phyloP scores from a whole-genome alignment of 306 rosid species.

The Amphicarpaea edgeworthii region DNA sequence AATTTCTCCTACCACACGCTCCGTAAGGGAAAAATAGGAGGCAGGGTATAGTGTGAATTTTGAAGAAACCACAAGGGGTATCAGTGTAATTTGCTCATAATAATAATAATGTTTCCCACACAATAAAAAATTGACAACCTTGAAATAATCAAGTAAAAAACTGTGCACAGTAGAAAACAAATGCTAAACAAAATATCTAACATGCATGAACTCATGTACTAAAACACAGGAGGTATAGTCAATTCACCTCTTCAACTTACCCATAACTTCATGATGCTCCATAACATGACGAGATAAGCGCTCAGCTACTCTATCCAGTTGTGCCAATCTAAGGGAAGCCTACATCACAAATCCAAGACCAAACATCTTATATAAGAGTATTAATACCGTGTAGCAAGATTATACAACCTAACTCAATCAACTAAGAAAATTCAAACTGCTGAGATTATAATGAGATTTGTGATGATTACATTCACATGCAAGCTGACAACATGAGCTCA shows the following conservation, averaged over 20 bases:
- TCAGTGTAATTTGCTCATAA: not conserved
- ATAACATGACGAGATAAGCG: conserved; percentile 85
- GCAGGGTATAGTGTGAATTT: not conserved
- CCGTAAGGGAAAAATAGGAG: not conserved
- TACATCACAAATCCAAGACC: conserved; percentile 47
- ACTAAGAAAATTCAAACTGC: conserved; percentile 31
- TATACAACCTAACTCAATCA: conserved; percentile 34
- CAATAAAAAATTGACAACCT: conserved; percentile 18
- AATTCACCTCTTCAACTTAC: conserved; percentile 62
- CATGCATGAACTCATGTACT: conserved; percentile 30
- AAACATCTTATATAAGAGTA: conserved; percentile 40
- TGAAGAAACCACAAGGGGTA: not conserved
- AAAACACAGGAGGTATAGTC: conserved; percentile 29
- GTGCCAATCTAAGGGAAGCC: conserved; percentile 93
- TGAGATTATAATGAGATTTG: conserved; percentile 12
- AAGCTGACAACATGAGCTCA: not conserved
- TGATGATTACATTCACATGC: not conserved
- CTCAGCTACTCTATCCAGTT: conserved; percentile 94
- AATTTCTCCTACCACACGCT: no score
- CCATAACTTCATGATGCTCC: conserved; percentile 99
- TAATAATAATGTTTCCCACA: not conserved
- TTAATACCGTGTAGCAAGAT: conserved; percentile 24
- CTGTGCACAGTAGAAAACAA: conserved; percentile 35
- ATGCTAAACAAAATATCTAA: conserved; percentile 34
- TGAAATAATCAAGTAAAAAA: conserved; percentile 27